Percentiles rank a stretch among this genome's conserved stretches.
These are phyloP conservation scores for Curvularia verruculosa DNA, from an alignment of 2,329 filamentous ascomycete species.

Conservation along the genomic window DNA sequence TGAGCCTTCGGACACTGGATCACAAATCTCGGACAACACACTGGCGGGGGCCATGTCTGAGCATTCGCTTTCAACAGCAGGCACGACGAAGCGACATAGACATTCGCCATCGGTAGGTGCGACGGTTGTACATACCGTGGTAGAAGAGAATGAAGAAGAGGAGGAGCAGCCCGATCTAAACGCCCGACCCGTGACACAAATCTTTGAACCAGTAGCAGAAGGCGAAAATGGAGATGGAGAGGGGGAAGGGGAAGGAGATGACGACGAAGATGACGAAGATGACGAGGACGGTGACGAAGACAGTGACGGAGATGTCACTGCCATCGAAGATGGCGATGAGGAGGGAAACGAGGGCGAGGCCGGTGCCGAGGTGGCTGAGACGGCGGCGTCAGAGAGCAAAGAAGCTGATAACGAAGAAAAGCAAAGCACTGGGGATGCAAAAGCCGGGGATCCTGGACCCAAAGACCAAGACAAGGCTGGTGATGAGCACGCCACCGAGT, in stretches of 20 bases:
- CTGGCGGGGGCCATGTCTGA: conserved; percentile 43
- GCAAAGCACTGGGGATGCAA: conserved; percentile 26
- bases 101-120: conserved; percentile 81
- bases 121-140: conserved; percentile 74
- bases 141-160: conserved; percentile 82
- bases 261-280: conserved; percentile 21
- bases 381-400: conserved; percentile 16
- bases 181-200: conserved; percentile 23
- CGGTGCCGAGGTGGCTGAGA: conserved; percentile 25
- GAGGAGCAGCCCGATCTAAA: conserved; percentile 32
- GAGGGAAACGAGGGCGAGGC: conserved; percentile 11
- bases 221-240: conserved; percentile 13
- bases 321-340: conserved; percentile 21
- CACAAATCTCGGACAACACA: conserved; percentile 28
- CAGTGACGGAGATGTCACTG: conserved; percentile 7
- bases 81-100: conserved; percentile 82
- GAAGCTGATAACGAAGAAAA: conserved; percentile 24
- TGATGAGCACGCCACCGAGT: conserved; percentile 10
- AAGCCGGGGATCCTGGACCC: conserved; percentile 17
- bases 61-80: conserved; percentile 59
- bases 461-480: conserved; percentile 17
- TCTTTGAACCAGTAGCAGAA: conserved; percentile 25
- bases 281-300: conserved; percentile 9
- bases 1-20: conserved; percentile 36
- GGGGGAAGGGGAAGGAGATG: conserved; percentile 9